Evolutionary conservation across 768 basidiomycete genomes (phyloP), one percentile per base, ranked within the genome.

Genomic region (Leucosporidium yakuticum): DNA sequence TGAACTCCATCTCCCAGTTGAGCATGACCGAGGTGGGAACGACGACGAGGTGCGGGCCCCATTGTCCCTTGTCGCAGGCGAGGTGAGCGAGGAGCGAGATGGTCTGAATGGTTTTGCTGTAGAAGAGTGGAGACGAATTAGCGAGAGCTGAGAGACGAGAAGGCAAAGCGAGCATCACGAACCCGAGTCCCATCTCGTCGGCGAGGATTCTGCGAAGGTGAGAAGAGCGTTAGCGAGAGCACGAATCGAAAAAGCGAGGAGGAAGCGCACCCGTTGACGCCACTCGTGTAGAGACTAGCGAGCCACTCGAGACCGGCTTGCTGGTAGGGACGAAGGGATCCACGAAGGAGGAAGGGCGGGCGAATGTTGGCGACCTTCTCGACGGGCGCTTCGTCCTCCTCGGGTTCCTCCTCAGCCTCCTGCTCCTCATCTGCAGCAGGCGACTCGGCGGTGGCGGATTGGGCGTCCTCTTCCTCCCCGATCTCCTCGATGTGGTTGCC

Each of bases 41-140:
- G 25, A 97, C 92, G 65, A 99, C 80, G 44, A 99, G 83, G 77
- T 95, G 91, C 0, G 93, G 93, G 8, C 85, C 85, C 70, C 83
- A 83, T 58, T 88, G 86, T 4, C 85, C 83, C 59, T 69, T 69
- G 63, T 89, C 88, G 51, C 62, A 70, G 27, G 91, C 87, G 4
- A 99, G 83, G 79, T 93, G 88, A 0, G 94, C 94, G 69, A 90
- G 86, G 77, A 99, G 95, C 0, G 95, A 86, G 56, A 99, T 99
- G 0, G 87, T 90, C 83, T 99, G 95, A 0, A 98, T 83, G 0
- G 95, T 99, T 90, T 96, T 74, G 23, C 73, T 67, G 71, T 69
- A 15, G 70, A 69, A 36, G 25, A 17, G 44, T 3, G 31, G 20
- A n/a, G 14, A 27, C 3, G 29, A 34, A 4, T n/a, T 21, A 20